These are phyloP conservation scores for Codiaeum variegatum DNA, from an alignment of 441 rosid species.

Conservation along the genomic window DNA sequence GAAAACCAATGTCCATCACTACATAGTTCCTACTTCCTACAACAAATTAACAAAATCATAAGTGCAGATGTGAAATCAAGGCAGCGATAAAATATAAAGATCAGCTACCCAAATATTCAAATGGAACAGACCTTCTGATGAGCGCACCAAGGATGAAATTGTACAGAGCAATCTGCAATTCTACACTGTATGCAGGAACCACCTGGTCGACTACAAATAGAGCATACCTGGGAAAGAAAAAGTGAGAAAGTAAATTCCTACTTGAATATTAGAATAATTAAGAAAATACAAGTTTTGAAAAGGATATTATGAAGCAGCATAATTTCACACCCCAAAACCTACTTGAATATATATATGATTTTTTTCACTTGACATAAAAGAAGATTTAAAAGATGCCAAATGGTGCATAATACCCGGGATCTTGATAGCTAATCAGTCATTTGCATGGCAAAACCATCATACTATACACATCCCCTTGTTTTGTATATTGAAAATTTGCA, in stretches of 20 bases:
- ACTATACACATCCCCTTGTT: neutral
- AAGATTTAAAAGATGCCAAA: neutral
- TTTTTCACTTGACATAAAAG: neutral
- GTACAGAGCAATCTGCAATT: constrained; percentile 37
- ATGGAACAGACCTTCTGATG: constrained; percentile 38
- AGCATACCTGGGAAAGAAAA: constrained; percentile 39
- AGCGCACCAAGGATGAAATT: constrained; percentile 62
- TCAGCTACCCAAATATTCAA: neutral
- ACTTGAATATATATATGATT: too few species aligned
- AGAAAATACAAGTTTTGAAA: neutral
- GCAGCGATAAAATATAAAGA: neutral
- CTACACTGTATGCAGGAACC: constrained; percentile 53
- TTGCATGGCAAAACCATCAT: neutral
- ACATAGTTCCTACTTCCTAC: neutral
- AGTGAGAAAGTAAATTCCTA: neutral
- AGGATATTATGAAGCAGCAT: neutral
- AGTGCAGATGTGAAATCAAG: neutral
- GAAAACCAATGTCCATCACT: neutral
- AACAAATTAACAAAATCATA: neutral
- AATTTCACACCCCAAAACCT: neutral
- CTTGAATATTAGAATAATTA: neutral
- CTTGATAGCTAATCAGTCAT: neutral
- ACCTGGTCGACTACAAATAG: constrained; percentile 42
- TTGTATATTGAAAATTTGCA: neutral
- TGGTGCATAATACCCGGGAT: neutral